A percentile compares a stretch with the other conserved stretches of the same genome.
Conservation (phyloP, 768 basidiomycete genomes). For the Phanerodontia chrysosporium region DNA sequence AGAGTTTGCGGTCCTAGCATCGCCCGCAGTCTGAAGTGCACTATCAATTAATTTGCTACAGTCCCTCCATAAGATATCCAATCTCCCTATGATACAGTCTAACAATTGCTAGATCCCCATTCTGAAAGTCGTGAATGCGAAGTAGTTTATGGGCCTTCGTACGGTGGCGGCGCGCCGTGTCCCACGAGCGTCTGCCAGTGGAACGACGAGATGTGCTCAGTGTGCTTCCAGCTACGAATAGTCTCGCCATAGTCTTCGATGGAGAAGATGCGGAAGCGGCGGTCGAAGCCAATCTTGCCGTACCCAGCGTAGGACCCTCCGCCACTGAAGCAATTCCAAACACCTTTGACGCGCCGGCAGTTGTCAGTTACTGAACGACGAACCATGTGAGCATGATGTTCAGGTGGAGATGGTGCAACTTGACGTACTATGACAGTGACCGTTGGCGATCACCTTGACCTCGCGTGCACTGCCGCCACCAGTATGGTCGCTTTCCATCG, state of each 20-base stretch:
- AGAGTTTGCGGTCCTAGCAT: too few relatives aligned
- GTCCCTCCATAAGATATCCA: background rate
- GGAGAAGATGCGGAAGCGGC: constrained; percentile 86
- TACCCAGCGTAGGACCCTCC: constrained; percentile 86
- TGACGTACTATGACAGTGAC: constrained; percentile 78
- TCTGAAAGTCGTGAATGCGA: background rate
- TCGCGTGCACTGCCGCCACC: constrained; percentile 49
- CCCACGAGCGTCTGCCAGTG: background rate
- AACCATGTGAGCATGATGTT: background rate
- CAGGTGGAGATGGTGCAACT: background rate
- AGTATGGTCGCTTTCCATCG: constrained; percentile 65
- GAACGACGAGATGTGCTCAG: background rate
- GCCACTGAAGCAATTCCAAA: constrained; percentile 92
- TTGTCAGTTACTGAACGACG: constrained; percentile 70
- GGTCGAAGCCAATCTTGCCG: constrained; percentile 80
- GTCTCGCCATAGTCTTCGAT: constrained; percentile 90
- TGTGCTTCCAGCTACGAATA: constrained; percentile 1
- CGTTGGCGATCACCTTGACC: constrained; percentile 87
- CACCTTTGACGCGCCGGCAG: constrained; percentile 76
- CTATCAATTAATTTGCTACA: background rate
- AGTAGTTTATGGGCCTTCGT: background rate
- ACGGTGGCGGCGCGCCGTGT: background rate
- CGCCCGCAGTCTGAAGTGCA: too few relatives aligned
- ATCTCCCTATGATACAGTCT: background rate
- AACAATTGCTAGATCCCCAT: background rate